phyloP scores from a whole-genome alignment of 1,139 yeast genomes.

The Kurtzmaniella natalensis region DNA sequence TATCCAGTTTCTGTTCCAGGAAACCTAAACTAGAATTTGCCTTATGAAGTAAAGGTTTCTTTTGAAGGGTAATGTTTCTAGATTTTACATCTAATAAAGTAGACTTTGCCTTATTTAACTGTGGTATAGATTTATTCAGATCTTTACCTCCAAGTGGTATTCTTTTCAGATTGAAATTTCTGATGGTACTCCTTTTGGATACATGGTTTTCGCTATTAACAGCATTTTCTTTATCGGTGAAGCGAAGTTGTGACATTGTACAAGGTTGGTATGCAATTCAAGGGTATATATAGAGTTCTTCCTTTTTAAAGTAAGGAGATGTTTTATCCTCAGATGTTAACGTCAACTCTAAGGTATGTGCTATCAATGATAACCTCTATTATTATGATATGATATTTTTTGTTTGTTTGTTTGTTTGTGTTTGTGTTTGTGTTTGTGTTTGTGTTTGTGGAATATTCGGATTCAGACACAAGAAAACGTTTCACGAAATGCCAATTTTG shows the following conservation, averaged over 20 bases:
- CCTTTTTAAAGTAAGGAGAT: no score
- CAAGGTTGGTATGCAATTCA: no score
- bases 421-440: no score
- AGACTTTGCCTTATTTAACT: constrained; percentile 33
- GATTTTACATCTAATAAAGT: constrained; percentile 13
- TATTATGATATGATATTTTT: no score
- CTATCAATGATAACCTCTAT: no score
- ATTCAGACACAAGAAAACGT: no score
- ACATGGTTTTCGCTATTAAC: constrained; percentile 2
- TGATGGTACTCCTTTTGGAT: constrained; percentile 5
- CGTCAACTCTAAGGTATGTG: no score
- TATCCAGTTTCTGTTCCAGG: constrained; percentile 2
- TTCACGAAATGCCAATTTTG: no score
- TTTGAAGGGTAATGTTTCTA: constrained; percentile 12
- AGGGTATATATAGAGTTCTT: no score
- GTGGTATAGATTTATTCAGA: constrained; percentile 28
- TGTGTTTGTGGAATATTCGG: no score
- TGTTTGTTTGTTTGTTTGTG: no score
- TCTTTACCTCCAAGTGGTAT: constrained; percentile 51
- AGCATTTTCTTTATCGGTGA: constrained; percentile 13
- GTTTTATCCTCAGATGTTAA: no score
- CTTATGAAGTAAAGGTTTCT: constrained; percentile 25
- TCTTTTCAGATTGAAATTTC: constrained; percentile 15
- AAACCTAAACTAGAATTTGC: constrained; percentile 42
- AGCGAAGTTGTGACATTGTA: constrained; percentile 5